Conservation (phyloP, 1,284 basidiomycete species). For the Sanghuangporus baumii region DNA sequence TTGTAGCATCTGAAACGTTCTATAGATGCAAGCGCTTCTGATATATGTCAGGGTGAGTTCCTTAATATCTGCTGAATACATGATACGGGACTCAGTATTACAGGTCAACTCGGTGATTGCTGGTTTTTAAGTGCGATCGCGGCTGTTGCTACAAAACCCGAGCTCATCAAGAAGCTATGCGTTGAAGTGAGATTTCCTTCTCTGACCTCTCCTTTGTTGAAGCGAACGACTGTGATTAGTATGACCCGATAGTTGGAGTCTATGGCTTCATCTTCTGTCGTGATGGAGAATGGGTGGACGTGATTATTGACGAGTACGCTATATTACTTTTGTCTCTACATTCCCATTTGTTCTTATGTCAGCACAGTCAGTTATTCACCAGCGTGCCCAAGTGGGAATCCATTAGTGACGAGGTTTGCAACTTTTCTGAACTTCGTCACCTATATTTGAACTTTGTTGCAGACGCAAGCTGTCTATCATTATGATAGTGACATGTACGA, state of each 20-base stretch:
- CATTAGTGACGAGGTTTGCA: slow-evolving; percentile 25
- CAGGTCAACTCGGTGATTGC: slow-evolving; percentile 35
- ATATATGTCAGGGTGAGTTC: slow-evolving; percentile 37
- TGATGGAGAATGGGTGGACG: slow-evolving; percentile 33
- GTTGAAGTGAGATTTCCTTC: slow-evolving; percentile 34
- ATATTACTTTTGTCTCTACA: not conserved
- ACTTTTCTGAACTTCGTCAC: not conserved
- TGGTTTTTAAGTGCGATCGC: slow-evolving; percentile 48
- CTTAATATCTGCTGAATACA: not conserved
- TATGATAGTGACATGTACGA: slow-evolving; percentile 42
- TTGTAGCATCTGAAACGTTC: not conserved
- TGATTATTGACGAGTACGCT: slow-evolving; percentile 46
- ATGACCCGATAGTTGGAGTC: slow-evolving; percentile 42
- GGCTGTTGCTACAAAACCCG: slow-evolving; percentile 32
- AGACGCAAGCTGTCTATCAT: slow-evolving; percentile 38
- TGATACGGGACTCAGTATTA: not conserved
- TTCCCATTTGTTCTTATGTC: not conserved
- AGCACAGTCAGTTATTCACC: slow-evolving; percentile 35
- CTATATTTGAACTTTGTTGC: slow-evolving; percentile 23
- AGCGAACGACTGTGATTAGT: slow-evolving; percentile 27
- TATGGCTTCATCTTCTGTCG: slow-evolving; percentile 53
- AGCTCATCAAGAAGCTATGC: slow-evolving; percentile 44
- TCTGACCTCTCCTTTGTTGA: not conserved
- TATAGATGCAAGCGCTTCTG: slow-evolving; percentile 19
- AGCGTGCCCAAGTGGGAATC: slow-evolving; percentile 46